Conservation (phyloP, 2,329 filamentous ascomycete genomes). For the Paradendryphiella salina region DNA sequence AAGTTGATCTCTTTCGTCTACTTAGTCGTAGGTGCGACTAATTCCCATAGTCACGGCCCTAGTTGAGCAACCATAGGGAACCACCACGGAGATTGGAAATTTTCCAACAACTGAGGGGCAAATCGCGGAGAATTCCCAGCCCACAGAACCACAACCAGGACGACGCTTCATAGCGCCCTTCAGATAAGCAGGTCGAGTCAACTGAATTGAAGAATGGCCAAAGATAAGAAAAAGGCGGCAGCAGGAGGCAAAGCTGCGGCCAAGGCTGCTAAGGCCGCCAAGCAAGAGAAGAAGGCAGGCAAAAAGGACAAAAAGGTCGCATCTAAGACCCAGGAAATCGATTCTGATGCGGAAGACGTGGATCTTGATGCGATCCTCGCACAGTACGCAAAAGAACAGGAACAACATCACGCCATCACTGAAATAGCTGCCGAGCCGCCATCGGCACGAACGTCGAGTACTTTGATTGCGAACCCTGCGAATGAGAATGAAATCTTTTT, state of each 20-base stretch:
- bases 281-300: constrained; percentile 81
- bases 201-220: constrained; percentile 50
- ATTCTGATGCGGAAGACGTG: constrained; percentile 88
- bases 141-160: not conserved
- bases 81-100: constrained; percentile 10
- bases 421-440: constrained; percentile 76
- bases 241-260: constrained; percentile 50
- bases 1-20: not conserved
- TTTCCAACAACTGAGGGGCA: constrained; percentile 28
- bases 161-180: not conserved
- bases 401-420: constrained; percentile 90
- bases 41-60: not conserved
- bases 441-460: constrained; percentile 75
- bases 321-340: constrained; percentile 69
- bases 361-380: constrained; percentile 92
- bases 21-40: not conserved
- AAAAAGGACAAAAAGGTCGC: constrained; percentile 80
- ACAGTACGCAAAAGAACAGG: constrained; percentile 88
- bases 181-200: not conserved
- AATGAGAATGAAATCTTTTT: constrained; percentile 87
- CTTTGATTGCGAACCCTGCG: constrained; percentile 80
- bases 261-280: constrained; percentile 62
- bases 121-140: constrained; percentile 7
- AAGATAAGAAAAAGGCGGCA: constrained; percentile 58
- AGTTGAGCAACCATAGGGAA: not conserved